These are phyloP conservation scores for Antitrichia curtipendula DNA, from an alignment of 225 moss, liverwort and hornwort species.

Conservation along the genomic window DNA sequence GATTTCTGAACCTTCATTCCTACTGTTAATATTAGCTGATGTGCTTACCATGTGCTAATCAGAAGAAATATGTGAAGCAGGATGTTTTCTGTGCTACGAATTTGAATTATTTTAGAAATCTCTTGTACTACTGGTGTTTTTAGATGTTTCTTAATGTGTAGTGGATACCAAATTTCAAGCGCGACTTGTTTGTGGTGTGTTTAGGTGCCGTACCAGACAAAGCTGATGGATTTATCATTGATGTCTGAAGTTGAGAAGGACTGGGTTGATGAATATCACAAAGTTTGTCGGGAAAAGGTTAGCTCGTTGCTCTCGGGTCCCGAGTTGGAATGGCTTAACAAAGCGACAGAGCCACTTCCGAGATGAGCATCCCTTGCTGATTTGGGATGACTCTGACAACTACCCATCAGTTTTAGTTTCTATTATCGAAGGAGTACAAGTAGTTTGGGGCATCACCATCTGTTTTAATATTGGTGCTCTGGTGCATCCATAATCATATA, in stretches of 20 bases:
- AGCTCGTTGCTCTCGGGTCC: constrained; percentile 30
- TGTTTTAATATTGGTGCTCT: neutral
- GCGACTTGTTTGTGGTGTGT: neutral
- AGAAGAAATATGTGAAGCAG: neutral
- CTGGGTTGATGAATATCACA: constrained; percentile 71
- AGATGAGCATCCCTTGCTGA: constrained; percentile 3
- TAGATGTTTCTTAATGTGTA: neutral
- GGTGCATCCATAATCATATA: neutral
- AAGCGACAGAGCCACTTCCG: constrained; percentile 60
- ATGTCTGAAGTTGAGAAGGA: constrained; percentile 54
- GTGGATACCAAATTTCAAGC: neutral
- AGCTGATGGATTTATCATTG: constrained; percentile 62
- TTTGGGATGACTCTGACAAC: neutral
- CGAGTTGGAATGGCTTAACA: constrained; percentile 53
- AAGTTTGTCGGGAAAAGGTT: constrained; percentile 50
- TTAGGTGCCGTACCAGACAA: constrained; percentile 68
- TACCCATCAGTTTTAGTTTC: neutral
- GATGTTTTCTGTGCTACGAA: neutral
- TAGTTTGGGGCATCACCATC: neutral
- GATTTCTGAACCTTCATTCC: neutral
- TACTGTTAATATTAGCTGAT: neutral
- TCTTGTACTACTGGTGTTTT: neutral
- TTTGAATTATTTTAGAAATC: neutral
- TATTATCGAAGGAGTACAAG: neutral
- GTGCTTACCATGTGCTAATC: neutral